phyloP scores from a whole-genome alignment of 2,329 filamentous ascomycete species.

The Lithohypha guttulata region DNA sequence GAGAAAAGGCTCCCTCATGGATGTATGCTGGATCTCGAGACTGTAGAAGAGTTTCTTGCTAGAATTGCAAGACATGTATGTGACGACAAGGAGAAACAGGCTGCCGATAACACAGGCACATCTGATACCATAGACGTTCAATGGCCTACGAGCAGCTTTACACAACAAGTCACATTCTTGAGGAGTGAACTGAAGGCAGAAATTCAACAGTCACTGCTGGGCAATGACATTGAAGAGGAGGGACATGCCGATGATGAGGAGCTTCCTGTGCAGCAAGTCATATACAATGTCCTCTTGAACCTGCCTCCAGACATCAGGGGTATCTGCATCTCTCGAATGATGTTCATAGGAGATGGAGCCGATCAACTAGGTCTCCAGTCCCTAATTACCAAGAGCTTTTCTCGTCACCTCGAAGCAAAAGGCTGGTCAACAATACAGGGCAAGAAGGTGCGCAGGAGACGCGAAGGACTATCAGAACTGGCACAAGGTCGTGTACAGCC shows the following conservation, averaged over 20 bases:
- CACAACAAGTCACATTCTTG: conserved; percentile 41
- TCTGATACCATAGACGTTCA: conserved; percentile 15
- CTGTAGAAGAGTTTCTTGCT: conserved; percentile 22
- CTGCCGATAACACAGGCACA: not conserved
- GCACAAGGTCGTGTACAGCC: conserved; percentile 15
- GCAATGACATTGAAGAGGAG: conserved; percentile 39
- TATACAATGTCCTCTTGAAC: conserved; percentile 64
- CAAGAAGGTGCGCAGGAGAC: conserved; percentile 5
- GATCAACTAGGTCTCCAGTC: conserved; percentile 67
- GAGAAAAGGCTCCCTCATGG: not conserved
- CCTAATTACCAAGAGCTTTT: conserved; percentile 66
- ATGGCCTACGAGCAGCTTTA: conserved; percentile 17
- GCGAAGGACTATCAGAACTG: conserved; percentile 22
- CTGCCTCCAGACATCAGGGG: conserved; percentile 74
- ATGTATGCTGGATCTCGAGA: conserved; percentile 21
- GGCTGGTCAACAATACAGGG: conserved; percentile 4
- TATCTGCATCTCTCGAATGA: conserved; percentile 75
- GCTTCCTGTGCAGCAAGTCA: conserved; percentile 60
- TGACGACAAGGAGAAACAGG: not conserved
- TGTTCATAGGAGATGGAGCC: conserved; percentile 74
- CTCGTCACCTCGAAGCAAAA: conserved; percentile 42
- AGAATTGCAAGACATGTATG: conserved; percentile 4
- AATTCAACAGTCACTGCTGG: conserved; percentile 66
- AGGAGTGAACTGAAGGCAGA: conserved; percentile 63
- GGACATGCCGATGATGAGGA: conserved; percentile 76